phyloP scores from a whole-genome alignment of 2,329 filamentous ascomycete genomes.

The Emmonsiellopsis sp. region DNA sequence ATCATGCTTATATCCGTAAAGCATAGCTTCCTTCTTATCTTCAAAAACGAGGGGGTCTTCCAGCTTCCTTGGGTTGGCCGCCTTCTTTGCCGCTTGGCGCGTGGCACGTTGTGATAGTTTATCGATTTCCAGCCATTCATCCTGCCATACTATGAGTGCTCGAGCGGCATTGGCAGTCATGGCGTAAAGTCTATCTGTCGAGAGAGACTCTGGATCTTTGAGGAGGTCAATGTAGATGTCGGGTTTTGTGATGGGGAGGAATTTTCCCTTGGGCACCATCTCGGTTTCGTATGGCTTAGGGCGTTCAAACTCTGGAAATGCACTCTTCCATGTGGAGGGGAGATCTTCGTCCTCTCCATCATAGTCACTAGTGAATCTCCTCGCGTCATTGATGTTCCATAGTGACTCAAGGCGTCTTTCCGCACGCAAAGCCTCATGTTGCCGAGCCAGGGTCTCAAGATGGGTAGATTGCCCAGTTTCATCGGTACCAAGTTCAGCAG shows the following conservation, averaged over 20 bases:
- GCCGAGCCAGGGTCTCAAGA: not conserved
- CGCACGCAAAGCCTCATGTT: slow-evolving; percentile 7
- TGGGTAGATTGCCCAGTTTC: slow-evolving; percentile 5
- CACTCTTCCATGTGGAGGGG: slow-evolving; percentile 23
- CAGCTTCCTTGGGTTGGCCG: slow-evolving; percentile 43
- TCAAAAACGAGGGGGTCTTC: slow-evolving; percentile 44
- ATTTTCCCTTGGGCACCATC: slow-evolving; percentile 24
- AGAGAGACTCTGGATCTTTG: slow-evolving; percentile 31
- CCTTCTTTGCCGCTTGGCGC: slow-evolving; percentile 43
- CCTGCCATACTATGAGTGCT: slow-evolving; percentile 48
- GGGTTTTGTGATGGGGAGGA: slow-evolving; percentile 27
- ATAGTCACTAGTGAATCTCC: slow-evolving; percentile 26
- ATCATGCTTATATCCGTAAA: slow-evolving; percentile 53
- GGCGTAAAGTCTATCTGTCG: slow-evolving; percentile 45
- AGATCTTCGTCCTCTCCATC: slow-evolving; percentile 22
- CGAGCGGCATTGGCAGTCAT: slow-evolving; percentile 46
- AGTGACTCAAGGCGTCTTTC: slow-evolving; percentile 24
- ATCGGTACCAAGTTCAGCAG: slow-evolving; percentile 1
- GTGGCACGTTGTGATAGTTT: slow-evolving; percentile 40
- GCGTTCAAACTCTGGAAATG: slow-evolving; percentile 22
- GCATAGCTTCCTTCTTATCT: slow-evolving; percentile 51
- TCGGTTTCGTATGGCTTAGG: slow-evolving; percentile 27
- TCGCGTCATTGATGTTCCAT: slow-evolving; percentile 31
- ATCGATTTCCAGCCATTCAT: slow-evolving; percentile 47
- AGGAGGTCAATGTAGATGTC: slow-evolving; percentile 30